These are phyloP conservation scores for Eutrema salsugineum DNA, from an alignment of 441 rosid genomes.

Conservation along the genomic window DNA sequence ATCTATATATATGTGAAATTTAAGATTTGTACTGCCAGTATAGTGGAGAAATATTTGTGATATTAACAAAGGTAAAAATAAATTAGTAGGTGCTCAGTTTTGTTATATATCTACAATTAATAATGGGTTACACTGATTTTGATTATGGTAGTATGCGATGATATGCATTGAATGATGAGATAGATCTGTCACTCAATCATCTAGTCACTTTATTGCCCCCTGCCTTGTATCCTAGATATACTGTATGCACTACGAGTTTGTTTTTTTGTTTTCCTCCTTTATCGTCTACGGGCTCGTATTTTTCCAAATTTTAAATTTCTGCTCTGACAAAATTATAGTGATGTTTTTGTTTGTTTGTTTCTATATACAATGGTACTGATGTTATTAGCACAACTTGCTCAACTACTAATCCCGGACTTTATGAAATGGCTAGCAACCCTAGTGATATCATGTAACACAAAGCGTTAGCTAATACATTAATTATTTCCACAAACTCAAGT, in stretches of 20 bases:
- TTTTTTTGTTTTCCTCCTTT: background rate
- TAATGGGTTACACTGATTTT: background rate
- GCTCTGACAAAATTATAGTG: background rate
- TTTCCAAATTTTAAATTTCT: too few relatives aligned
- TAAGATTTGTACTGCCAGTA: background rate
- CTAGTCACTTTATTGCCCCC: background rate
- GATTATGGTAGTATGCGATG: background rate
- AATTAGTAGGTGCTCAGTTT: background rate
- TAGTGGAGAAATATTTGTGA: background rate
- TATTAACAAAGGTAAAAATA: background rate
- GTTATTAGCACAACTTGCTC: background rate
- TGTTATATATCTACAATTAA: background rate
- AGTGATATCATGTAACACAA: background rate
- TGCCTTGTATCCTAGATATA: background rate
- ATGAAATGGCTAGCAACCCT: background rate
- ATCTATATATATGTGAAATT: background rate
- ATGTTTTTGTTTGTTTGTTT: too few relatives aligned
- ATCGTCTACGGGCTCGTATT: background rate
- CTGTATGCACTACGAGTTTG: background rate
- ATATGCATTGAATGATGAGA: conserved; percentile 21
- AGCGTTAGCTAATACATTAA: background rate
- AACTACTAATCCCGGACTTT: background rate
- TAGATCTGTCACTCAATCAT: conserved; percentile 24
- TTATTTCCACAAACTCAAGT: background rate
- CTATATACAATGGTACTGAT: too few relatives aligned